Percentiles rank a stretch among this genome's conserved stretches.
Evolutionary conservation across 805 yeast genomes (phyloP).

Genomic region (Wickerhamiella kurtzmanii): DNA sequence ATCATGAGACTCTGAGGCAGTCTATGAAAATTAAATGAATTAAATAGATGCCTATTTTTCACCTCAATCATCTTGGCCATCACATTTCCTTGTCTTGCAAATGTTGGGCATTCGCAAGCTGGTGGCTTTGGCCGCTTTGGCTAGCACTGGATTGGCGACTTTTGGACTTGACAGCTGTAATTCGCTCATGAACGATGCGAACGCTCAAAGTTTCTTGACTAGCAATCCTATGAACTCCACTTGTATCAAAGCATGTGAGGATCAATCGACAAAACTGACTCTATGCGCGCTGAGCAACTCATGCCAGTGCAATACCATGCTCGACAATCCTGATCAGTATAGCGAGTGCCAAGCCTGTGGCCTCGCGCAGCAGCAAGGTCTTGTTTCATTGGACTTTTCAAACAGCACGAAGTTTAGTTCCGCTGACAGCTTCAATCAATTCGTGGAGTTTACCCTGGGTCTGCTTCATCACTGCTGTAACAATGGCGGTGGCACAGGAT

Average conservation of each 20-base stretch:
- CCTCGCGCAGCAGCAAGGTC: not conserved
- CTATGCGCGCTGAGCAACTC: constrained; percentile 5
- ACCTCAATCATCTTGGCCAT: not conserved
- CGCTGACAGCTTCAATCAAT: constrained; percentile 2
- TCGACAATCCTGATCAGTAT: not conserved
- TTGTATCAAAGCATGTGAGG: not conserved
- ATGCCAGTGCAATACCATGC: constrained; percentile 5
- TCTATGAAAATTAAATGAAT: not conserved
- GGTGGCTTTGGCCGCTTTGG: not conserved
- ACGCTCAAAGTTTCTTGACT: not conserved
- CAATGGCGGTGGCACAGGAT: not conserved
- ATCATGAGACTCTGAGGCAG: not conserved
- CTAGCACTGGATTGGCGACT: not conserved
- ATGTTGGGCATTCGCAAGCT: not conserved
- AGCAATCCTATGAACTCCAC: not conserved
- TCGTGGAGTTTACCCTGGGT: constrained; percentile 3
- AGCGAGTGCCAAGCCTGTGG: constrained; percentile 1
- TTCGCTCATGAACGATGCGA: not conserved
- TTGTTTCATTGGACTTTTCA: constrained; percentile 2
- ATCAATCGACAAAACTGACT: constrained; percentile 10
- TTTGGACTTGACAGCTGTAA: not conserved
- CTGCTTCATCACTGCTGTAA: not conserved
- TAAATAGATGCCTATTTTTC: not conserved
- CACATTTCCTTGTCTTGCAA: not conserved
- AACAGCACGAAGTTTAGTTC: constrained; percentile 1